Base-by-base conservation (phyloP, 1,284 basidiomycete species). In the Taiwanofungus camphoratus region DNA sequence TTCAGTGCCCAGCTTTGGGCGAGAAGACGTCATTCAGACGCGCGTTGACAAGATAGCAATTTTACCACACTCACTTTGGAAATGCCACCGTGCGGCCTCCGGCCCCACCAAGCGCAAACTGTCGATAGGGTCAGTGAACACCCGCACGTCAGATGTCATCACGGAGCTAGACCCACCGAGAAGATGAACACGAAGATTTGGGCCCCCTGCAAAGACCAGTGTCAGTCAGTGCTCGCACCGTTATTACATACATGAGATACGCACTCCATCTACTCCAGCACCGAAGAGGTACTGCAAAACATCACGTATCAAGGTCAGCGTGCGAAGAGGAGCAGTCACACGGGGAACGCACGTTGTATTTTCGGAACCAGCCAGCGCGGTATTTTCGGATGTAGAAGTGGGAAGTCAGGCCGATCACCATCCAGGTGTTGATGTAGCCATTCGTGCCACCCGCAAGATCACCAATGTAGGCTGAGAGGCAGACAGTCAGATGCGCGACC, bases 311-410 rank as follows among this genome's bases (percentile, higher is more conserved):
- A 9, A 33, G 31, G 26, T 27, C 26, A 27, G 26, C 26, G 8
- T 27, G 26, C 7, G 26, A 7, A 27, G 13, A 27, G 26, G 8
- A 13, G 13, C 26, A 33, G 11, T 8, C 8, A 26, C 9, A 23
- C 11, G 7, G 13, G 26, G 8, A 13, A 41, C 44, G 23, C 29
- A 45, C 44, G 63, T 79, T 81, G 64, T 77, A 80, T 59, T 76
- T 75, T 45, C 68, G 63, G 54, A 77, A 79, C 70, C 73, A 77
- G 15, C 66, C 63, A 29, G 56, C 55, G 32, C 52, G 55, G 49
- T 54, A 52, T 45, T 49, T 54, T 39, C 52, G 53, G 23, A 53
- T 41, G 46, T 51, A 50, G 47, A 48, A 52, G 44, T 50, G 51
- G 44, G 52, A 42, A 11, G 71, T 64, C 22, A 45, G 49, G 11